Conservation (phyloP, 2,329 filamentous ascomycete species). For the Ophiostoma triangulosporum region DNA sequence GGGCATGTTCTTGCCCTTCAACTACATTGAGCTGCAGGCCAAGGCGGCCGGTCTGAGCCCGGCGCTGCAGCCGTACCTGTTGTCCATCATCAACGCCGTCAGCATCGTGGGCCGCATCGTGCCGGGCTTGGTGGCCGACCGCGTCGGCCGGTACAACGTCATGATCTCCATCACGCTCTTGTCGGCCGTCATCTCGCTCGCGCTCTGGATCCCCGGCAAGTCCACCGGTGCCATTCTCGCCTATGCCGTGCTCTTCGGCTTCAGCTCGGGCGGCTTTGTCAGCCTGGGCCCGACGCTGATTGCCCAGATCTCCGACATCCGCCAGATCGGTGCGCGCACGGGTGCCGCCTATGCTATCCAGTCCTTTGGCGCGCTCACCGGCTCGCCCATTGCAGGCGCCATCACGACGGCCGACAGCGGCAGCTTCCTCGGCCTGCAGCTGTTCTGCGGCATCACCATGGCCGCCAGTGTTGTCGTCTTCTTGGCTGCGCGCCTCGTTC, state of each 20-base stretch:
- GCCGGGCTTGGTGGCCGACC: conserved; percentile 33
- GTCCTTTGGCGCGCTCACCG: conserved; percentile 43
- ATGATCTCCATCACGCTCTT: conserved; percentile 33
- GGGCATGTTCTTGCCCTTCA: conserved; percentile 42
- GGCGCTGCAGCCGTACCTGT: conserved; percentile 30
- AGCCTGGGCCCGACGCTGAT: conserved; percentile 42
- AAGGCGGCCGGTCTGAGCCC: conserved; percentile 28
- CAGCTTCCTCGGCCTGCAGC: conserved; percentile 35
- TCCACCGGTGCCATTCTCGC: conserved; percentile 41
- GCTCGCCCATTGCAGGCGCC: conserved; percentile 44
- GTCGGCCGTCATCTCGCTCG: conserved; percentile 26
- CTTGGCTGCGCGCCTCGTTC: conserved; percentile 15
- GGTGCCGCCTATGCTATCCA: conserved; percentile 44
- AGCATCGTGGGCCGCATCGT: conserved; percentile 37
- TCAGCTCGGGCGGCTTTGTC: conserved; percentile 50
- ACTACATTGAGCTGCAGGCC: conserved; percentile 37
- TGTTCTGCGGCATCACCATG: conserved; percentile 40
- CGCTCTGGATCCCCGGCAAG: conserved; percentile 28
- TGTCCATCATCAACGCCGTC: conserved; percentile 44
- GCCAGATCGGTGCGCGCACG: conserved; percentile 42
- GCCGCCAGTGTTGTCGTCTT: conserved; percentile 16
- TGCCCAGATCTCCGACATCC: conserved; percentile 46
- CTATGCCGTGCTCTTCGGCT: conserved; percentile 50
- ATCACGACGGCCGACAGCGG: conserved; percentile 31
- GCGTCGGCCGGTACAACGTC: conserved; percentile 26